These are phyloP conservation scores for Zea luxurians DNA, from an alignment of 176 grass and related monocot genomes.

Conservation along the genomic window DNA sequence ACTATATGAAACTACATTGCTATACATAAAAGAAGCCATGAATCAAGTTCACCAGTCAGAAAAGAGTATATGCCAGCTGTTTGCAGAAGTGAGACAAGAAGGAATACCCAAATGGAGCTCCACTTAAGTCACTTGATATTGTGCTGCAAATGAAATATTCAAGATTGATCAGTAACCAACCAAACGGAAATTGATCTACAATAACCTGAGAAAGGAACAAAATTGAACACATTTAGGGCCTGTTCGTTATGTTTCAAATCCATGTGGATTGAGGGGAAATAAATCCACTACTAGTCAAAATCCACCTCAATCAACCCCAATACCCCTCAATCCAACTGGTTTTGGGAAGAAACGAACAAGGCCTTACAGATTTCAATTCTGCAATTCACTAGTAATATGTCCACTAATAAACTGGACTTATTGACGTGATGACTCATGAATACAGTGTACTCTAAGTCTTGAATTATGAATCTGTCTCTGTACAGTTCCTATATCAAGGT, in stretches of 20 bases:
- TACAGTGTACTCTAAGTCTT: not conserved
- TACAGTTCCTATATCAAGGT: not conserved
- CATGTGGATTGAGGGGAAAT: too few species aligned
- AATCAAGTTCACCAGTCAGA: slow-evolving; percentile 22
- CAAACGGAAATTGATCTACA: not conserved
- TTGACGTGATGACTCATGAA: not conserved
- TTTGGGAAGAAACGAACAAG: too few species aligned
- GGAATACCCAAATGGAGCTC: slow-evolving; percentile 90
- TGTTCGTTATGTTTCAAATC: too few species aligned
- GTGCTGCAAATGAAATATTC: slow-evolving; percentile 50
- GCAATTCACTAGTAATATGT: not conserved
- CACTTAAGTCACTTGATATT: slow-evolving; percentile 76
- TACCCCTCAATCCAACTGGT: too few species aligned
- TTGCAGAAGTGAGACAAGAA: not conserved
- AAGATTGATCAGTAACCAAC: not conserved
- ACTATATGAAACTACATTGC: slow-evolving; percentile 96
- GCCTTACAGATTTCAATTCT: not conserved
- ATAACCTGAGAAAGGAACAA: not conserved
- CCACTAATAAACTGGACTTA: not conserved
- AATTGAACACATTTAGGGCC: not conserved
- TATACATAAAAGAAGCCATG: slow-evolving; percentile 29
- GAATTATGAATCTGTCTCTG: not conserved
- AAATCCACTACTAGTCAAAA: too few species aligned
- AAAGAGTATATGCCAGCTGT: slow-evolving; percentile 2
- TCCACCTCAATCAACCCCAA: too few species aligned